Evolutionary conservation across 1,284 basidiomycete genomes (phyloP).

Genomic region (Stereum hirsutum): DNA sequence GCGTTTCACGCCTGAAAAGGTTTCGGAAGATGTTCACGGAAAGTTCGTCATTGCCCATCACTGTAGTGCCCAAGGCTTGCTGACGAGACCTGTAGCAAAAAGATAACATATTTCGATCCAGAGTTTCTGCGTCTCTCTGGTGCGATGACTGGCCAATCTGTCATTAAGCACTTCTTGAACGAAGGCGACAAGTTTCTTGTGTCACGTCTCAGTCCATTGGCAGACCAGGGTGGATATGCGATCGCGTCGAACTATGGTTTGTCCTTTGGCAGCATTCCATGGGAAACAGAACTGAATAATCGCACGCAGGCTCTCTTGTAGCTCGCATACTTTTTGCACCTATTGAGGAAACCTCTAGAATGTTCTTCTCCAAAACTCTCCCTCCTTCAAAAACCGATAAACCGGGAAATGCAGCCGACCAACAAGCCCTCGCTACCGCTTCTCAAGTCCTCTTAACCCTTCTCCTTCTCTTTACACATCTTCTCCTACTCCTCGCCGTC

Average conservation of each 20-base stretch:
- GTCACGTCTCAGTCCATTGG: conserved; percentile 71
- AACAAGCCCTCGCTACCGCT: conserved; percentile 16
- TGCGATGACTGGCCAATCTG: conserved; percentile 79
- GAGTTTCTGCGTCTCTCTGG: conserved; percentile 49
- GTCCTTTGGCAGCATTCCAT: conserved; percentile 14
- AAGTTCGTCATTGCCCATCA: conserved; percentile 15
- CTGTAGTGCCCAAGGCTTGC: background rate
- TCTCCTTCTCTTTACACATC: conserved; percentile 63
- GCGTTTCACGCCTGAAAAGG: conserved; percentile 15
- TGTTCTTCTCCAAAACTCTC: conserved; percentile 77
- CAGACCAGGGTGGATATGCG: conserved; percentile 90
- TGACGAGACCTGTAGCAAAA: conserved; percentile 11
- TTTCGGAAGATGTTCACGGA: conserved; percentile 15
- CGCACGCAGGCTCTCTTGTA: conserved; percentile 68
- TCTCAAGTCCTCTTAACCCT: conserved; percentile 29
- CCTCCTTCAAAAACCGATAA: conserved; percentile 15
- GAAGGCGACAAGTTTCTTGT: conserved; percentile 93
- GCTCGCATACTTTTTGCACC: conserved; percentile 91
- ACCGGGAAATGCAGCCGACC: conserved; percentile 9
- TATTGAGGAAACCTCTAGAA: conserved; percentile 81
- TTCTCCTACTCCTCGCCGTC: conserved; percentile 63
- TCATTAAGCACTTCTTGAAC: conserved; percentile 91
- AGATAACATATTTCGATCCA: conserved; percentile 35
- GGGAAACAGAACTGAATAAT: background rate
- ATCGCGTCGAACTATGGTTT: conserved; percentile 90